Evolutionary conservation across 805 yeast species (phyloP).

Genomic region (Phaffomyces antillensis): DNA sequence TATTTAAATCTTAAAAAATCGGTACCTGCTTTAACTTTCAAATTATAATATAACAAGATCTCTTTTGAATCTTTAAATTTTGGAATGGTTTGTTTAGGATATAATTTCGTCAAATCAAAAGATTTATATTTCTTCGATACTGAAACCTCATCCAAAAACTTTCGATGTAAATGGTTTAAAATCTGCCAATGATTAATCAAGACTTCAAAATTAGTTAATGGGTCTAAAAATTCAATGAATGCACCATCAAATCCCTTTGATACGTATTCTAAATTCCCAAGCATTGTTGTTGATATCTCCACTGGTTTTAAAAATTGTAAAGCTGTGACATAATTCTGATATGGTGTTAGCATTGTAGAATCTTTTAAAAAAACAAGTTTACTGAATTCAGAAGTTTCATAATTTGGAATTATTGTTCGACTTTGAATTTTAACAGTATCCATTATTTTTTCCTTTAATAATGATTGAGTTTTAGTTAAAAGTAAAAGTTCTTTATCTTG

Average conservation of each 20-base stretch:
- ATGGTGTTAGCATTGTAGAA: slow-evolving; percentile 8
- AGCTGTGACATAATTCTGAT: slow-evolving; percentile 8
- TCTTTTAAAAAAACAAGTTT: slow-evolving; percentile 7
- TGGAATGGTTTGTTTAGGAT: slow-evolving; percentile 5
- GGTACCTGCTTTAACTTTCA: slow-evolving; percentile 3
- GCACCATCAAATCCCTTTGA: slow-evolving; percentile 6
- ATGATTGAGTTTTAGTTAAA: slow-evolving; percentile 3
- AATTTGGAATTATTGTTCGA: slow-evolving; percentile 5
- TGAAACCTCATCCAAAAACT: slow-evolving; percentile 1
- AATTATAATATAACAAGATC: slow-evolving; percentile 1
- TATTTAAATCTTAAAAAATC: not conserved
- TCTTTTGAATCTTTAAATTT: not conserved
- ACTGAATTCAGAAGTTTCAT: slow-evolving; percentile 7
- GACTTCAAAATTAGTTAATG: slow-evolving; percentile 4
- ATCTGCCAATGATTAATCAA: slow-evolving; percentile 11
- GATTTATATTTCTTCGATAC: not conserved
- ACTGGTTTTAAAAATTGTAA: slow-evolving; percentile 6
- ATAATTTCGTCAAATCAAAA: slow-evolving; percentile 2
- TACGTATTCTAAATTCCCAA: not conserved
- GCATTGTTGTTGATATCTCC: slow-evolving; percentile 1
- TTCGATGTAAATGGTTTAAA: slow-evolving; percentile 4
- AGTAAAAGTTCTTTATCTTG: not conserved
- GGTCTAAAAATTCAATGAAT: slow-evolving; percentile 1
- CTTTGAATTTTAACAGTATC: slow-evolving; percentile 9
- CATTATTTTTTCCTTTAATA: slow-evolving; percentile 1